Evolutionary conservation across 2,329 filamentous ascomycete species (phyloP).

Genomic region (Penicillium sp.): DNA sequence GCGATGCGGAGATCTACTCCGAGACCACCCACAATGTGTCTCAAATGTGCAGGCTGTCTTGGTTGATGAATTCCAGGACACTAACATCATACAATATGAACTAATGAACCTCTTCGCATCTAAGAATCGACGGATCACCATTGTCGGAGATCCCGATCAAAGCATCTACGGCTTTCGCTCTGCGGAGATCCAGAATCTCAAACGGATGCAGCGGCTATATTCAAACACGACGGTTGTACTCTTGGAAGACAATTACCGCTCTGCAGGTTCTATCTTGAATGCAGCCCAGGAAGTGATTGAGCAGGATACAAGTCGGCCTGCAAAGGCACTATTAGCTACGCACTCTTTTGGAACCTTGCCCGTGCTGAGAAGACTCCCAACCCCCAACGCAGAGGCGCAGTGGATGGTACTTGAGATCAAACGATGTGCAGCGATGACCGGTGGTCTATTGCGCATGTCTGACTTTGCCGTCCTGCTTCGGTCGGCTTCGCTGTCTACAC

Average conservation of each 20-base stretch:
- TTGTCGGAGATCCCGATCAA: slow-evolving; percentile 95
- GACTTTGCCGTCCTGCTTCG: slow-evolving; percentile 88
- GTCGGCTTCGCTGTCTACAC: slow-evolving; percentile 75
- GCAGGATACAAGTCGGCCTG: slow-evolving; percentile 77
- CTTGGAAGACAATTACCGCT: slow-evolving; percentile 92
- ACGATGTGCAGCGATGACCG: slow-evolving; percentile 68
- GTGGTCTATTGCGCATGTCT: slow-evolving; percentile 67
- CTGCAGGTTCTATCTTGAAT: slow-evolving; percentile 78
- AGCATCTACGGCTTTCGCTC: slow-evolving; percentile 97
- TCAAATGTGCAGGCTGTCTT: slow-evolving; percentile 86
- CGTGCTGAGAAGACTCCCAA: slow-evolving; percentile 73
- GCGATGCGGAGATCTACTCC: slow-evolving; percentile 76
- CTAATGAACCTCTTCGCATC: slow-evolving; percentile 86
- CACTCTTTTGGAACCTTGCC: slow-evolving; percentile 77
- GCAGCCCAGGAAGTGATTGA: slow-evolving; percentile 84
- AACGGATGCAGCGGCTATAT: slow-evolving; percentile 73
- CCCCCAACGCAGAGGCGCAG: slow-evolving; percentile 70
- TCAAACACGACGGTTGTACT: slow-evolving; percentile 77
- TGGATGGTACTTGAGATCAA: slow-evolving; percentile 88
- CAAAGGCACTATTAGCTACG: slow-evolving; percentile 76
- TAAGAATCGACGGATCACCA: slow-evolving; percentile 72
- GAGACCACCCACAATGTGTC: slow-evolving; percentile 72
- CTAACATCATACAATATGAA: slow-evolving; percentile 91
- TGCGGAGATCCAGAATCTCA: slow-evolving; percentile 86
- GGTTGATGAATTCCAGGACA: slow-evolving; percentile 98